Evolutionary conservation across 2,329 filamentous ascomycete species (phyloP).

Genomic region (Botrytis deweyae): DNA sequence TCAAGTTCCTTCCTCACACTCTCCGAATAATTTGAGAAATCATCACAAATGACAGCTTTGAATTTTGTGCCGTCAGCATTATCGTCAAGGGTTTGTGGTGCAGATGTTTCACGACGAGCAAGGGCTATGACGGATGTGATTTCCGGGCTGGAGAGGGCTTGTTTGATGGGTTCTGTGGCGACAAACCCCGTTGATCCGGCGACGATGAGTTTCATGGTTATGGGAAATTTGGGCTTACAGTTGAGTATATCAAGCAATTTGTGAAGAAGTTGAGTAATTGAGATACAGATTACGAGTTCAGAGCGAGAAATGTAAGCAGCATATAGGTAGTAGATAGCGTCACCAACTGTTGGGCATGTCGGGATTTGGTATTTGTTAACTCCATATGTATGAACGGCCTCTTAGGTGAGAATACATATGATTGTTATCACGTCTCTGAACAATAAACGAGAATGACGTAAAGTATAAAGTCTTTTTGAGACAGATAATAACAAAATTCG

Average conservation of each 20-base stretch:
- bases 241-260: background rate
- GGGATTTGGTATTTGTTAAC: background rate
- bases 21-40: slow-evolving; percentile 41
- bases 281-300: background rate
- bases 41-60: slow-evolving; percentile 37
- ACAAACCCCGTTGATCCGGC: slow-evolving; percentile 41
- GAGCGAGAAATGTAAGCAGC: background rate
- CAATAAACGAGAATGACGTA: background rate
- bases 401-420: background rate
- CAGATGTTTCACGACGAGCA: slow-evolving; percentile 31
- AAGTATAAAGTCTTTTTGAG: background rate
- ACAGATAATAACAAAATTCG: too few relatives aligned
- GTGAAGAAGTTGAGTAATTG: background rate
- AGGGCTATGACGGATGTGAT: slow-evolving; percentile 39
- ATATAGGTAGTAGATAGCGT: background rate
- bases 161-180: slow-evolving; percentile 41
- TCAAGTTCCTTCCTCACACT: slow-evolving; percentile 37
- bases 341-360: background rate
- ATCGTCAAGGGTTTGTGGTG: slow-evolving; percentile 20
- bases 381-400: background rate
- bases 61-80: slow-evolving; percentile 33
- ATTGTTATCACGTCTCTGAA: background rate
- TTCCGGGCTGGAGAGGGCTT: slow-evolving; percentile 36
- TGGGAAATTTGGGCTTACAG: background rate
- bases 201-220: slow-evolving; percentile 41